Percentiles rank a stretch among this genome's conserved stretches.
These are phyloP conservation scores for Apiospora arundinis DNA, from an alignment of 2,329 filamentous ascomycete species.

Conservation along the genomic window DNA sequence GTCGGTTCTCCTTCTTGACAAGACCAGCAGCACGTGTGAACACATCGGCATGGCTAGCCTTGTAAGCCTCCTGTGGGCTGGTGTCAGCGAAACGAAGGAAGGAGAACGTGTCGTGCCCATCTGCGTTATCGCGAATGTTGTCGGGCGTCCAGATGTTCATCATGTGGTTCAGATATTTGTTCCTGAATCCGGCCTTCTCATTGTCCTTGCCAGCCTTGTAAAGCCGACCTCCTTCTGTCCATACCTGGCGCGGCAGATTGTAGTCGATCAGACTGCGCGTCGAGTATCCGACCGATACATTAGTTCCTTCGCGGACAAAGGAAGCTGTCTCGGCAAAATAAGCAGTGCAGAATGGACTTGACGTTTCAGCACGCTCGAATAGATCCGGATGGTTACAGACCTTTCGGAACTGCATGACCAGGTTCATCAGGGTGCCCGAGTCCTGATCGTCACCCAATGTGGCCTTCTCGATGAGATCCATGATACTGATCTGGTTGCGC, in stretches of 20 bases:
- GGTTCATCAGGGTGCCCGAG: constrained; percentile 95
- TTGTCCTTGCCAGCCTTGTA: constrained; percentile 78
- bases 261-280: constrained; percentile 87
- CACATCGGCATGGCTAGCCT: constrained; percentile 70
- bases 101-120: constrained; percentile 74
- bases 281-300: constrained; percentile 84
- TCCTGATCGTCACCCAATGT: constrained; percentile 94
- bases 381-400: constrained; percentile 98
- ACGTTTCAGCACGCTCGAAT: constrained; percentile 92
- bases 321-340: constrained; percentile 94
- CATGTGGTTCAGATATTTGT: constrained; percentile 77
- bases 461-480: constrained; percentile 97
- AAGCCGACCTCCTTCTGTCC: constrained; percentile 79
- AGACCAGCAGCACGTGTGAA: constrained; percentile 76
- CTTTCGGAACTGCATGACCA: constrained; percentile 99
- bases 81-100: constrained; percentile 88
- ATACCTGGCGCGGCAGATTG: constrained; percentile 80
- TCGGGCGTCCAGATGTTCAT: constrained; percentile 92
- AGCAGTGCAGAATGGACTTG: constrained; percentile 82
- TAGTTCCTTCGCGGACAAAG: constrained; percentile 86
- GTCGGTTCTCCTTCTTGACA: constrained; percentile 59
- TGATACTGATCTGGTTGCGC: constrained; percentile 96
- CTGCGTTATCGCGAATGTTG: constrained; percentile 70
- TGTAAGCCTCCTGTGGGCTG: constrained; percentile 75
- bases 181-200: constrained; percentile 76